Conservation (phyloP, 306 rosid species). For the Prunus fruticosa region DNA sequence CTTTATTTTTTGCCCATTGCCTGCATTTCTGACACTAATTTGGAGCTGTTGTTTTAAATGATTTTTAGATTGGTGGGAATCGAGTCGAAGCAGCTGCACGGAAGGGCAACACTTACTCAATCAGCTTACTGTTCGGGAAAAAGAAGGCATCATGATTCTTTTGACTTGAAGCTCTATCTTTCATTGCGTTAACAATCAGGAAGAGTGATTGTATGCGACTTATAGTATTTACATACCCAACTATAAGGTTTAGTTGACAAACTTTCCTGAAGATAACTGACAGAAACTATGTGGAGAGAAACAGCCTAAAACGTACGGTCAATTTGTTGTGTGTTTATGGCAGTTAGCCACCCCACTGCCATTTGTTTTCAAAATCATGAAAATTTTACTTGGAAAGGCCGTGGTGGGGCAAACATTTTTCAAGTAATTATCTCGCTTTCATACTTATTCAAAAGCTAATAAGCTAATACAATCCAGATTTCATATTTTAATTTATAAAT, state of each 20-base stretch:
- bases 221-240: not conserved
- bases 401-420: too few species aligned
- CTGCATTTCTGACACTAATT: not conserved
- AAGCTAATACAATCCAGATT: too few species aligned
- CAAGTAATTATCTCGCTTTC: too few species aligned
- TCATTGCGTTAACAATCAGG: not conserved
- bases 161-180: not conserved
- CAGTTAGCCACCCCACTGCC: not conserved
- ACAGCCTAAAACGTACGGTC: not conserved
- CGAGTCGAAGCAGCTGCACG: conserved; percentile 80
- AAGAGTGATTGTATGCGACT: not conserved
- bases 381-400: not conserved
- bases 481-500: too few species aligned
- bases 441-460: too few species aligned
- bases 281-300: not conserved
- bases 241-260: too few species aligned
- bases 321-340: too few species aligned
- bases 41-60: conserved; percentile 11
- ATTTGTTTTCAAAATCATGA: not conserved
- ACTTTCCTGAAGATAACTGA: too few species aligned
- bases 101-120: conserved; percentile 73
- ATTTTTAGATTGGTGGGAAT: conserved; percentile 63
- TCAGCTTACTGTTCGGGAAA: conserved; percentile 68
- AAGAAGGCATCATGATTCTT: conserved; percentile 50
- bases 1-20: not conserved